Evolutionary conservation across 1,284 basidiomycete species (phyloP).

Genomic region (Rhodotorula sp.): DNA sequence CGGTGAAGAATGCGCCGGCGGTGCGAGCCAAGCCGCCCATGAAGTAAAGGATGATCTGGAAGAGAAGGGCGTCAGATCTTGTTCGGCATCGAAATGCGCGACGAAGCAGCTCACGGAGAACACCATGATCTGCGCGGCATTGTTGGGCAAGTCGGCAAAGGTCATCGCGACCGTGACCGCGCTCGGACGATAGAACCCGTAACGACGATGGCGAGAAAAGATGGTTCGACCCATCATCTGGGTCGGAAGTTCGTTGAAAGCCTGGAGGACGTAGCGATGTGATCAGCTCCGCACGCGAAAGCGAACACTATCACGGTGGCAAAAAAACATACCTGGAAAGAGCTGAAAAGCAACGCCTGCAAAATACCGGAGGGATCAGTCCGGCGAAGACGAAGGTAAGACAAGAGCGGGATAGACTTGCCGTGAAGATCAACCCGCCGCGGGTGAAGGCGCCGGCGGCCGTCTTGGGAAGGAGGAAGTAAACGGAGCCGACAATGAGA

Average conservation of each 20-base stretch:
- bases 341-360: constrained; percentile 62
- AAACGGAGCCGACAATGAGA: constrained; percentile 63
- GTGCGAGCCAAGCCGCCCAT: constrained; percentile 52
- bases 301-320: too few relatives aligned
- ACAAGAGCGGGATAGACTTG: constrained; percentile 41
- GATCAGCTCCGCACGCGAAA: constrained; percentile 52
- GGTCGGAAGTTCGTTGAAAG: constrained; percentile 55
- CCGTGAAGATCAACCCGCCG: constrained; percentile 67
- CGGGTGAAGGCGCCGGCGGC: constrained; percentile 81
- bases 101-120: constrained; percentile 45
- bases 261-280: constrained; percentile 62
- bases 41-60: constrained; percentile 47
- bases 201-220: constrained; percentile 58
- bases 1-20: constrained; percentile 55
- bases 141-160: constrained; percentile 55
- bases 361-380: too few relatives aligned
- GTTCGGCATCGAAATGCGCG: too few relatives aligned
- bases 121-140: constrained; percentile 52
- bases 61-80: too few relatives aligned
- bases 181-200: constrained; percentile 75
- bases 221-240: constrained; percentile 70
- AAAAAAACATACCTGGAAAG: constrained; percentile 50
- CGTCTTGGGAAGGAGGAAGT: constrained; percentile 62
- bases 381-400: too few relatives aligned
- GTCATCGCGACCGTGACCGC: constrained; percentile 65